Conservation (phyloP, 371 early-diverging fungal species). For the Apophysomyces sp. region DNA sequence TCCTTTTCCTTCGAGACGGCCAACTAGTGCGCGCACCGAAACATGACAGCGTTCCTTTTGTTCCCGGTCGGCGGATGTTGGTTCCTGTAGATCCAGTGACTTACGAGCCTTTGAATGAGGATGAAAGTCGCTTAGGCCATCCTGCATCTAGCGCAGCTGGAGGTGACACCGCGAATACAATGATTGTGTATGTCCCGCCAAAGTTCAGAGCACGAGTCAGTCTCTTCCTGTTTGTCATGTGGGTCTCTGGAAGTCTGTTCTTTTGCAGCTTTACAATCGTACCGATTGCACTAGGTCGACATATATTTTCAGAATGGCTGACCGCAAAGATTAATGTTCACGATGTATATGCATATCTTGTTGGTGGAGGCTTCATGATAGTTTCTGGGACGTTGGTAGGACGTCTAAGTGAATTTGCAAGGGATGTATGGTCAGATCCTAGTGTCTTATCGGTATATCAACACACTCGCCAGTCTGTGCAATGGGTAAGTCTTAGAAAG, state of each 20-base stretch:
- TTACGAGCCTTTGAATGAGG: conserved; percentile 49
- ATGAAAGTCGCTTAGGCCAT: conserved; percentile 45
- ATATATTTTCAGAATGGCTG: conserved; percentile 26
- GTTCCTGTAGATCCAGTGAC: conserved; percentile 58
- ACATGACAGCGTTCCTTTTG: conserved; percentile 58
- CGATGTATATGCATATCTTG: conserved; percentile 53
- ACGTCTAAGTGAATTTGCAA: background rate
- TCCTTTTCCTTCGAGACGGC: conserved; percentile 52
- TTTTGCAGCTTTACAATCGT: conserved; percentile 31
- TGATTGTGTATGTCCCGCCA: conserved; percentile 69
- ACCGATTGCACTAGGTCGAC: conserved; percentile 51
- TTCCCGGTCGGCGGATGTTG: conserved; percentile 65
- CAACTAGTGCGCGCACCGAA: conserved; percentile 58
- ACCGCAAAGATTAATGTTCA: conserved; percentile 34
- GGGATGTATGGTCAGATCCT: background rate
- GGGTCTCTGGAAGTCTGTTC: conserved; percentile 45
- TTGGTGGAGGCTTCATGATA: conserved; percentile 21
- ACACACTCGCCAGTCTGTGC: no score
- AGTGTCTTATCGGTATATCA: background rate
- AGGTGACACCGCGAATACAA: conserved; percentile 36
- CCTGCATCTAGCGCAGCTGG: conserved; percentile 45
- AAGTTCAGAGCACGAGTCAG: conserved; percentile 52
- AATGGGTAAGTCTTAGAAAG: background rate
- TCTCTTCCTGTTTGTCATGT: conserved; percentile 52
- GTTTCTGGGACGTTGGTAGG: background rate